Base-by-base conservation (phyloP, 345 rosid genomes). In the Lenwebbia sp. region DNA sequence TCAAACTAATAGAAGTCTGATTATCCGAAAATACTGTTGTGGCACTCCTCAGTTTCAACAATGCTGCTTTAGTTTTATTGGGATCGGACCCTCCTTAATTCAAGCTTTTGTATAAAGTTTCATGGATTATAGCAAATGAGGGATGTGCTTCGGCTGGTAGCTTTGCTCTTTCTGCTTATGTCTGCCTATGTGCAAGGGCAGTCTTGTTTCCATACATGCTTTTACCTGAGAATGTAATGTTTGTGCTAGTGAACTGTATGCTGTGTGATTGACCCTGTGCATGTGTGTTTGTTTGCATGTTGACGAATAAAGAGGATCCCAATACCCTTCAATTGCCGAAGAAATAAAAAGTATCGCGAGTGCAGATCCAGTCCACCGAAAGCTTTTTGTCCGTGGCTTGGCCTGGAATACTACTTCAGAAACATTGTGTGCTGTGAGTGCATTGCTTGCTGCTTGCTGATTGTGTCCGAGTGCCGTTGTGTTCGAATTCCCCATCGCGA, bases 341-440 rank as follows among this genome's bases (percentile, higher is more conserved):
- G 96, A 94, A 92, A 93, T 94, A 91, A 92, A 91, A 92, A 89
- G 94, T 90, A 57, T 93, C 76, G 96, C 95, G 85, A 91, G 92
- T 88, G 90, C 95, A 81, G 94, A 94, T 91, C 95, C 95, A 57
- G 94, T 90, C 58, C 95, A 91, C 83, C 93, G 96, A 91, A 94
- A 94, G 94, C 96, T 94, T 91, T 94, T 94, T 91, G 94, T 94
- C 85, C 94, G 96, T 91, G 96, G 96, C 93, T 90, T 94, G 89
- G 94, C 95, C 88, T 92, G 95, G 96, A 93, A 93, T 90, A 94
- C 96, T 83, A 88, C 94, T 85, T 92, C 96, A 81, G 96, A 92
- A 89, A 90, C 94, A 82, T 91, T 94, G 94, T 93, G 95, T 93
- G 94, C 91, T 93, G 96, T 94, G 95, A 94, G 96, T 94, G 95